These are phyloP conservation scores for Ascomycota sp. DNA, from an alignment of 2,329 filamentous ascomycete species.

Conservation along the genomic window DNA sequence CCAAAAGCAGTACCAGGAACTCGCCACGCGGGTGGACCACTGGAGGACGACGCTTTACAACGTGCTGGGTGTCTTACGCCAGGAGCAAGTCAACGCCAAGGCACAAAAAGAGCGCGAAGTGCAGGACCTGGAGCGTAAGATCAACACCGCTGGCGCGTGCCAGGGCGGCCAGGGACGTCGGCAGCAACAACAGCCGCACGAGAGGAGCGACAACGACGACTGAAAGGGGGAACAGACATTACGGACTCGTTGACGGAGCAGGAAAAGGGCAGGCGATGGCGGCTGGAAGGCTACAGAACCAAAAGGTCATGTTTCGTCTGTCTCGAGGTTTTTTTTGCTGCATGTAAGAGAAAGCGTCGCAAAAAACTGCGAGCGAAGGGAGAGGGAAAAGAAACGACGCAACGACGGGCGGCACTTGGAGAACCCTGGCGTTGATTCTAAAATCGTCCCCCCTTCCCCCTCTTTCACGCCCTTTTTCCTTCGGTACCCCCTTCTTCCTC, in stretches of 20 bases:
- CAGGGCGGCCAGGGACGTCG: conserved; percentile 10
- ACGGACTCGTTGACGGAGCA: background rate
- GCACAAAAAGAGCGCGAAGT: conserved; percentile 59
- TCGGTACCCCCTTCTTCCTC: too few species aligned
- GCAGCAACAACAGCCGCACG: conserved; percentile 19
- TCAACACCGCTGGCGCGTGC: conserved; percentile 21
- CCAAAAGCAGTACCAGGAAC: conserved; percentile 95
- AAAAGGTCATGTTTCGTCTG: too few species aligned
- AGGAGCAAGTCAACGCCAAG: conserved; percentile 63
- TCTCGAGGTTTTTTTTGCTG: too few species aligned
- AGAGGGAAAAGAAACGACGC: too few species aligned
- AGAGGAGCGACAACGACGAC: conserved; percentile 36
- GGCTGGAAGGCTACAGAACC: background rate
- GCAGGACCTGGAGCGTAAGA: conserved; percentile 50
- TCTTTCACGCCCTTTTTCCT: too few species aligned
- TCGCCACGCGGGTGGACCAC: conserved; percentile 73
- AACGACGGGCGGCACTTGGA: too few species aligned
- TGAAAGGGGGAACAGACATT: conserved; percentile 12
- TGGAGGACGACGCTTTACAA: conserved; percentile 69
- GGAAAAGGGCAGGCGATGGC: background rate
- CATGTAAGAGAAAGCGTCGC: too few species aligned
- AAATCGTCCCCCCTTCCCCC: too few species aligned
- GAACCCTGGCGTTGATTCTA: too few species aligned
- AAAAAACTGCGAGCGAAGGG: too few species aligned
- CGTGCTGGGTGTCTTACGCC: conserved; percentile 58